Percentiles rank a stretch among this genome's conserved stretches.
Conservation (phyloP, 768 basidiomycete species). For the Daedaleopsis sinensis region DNA sequence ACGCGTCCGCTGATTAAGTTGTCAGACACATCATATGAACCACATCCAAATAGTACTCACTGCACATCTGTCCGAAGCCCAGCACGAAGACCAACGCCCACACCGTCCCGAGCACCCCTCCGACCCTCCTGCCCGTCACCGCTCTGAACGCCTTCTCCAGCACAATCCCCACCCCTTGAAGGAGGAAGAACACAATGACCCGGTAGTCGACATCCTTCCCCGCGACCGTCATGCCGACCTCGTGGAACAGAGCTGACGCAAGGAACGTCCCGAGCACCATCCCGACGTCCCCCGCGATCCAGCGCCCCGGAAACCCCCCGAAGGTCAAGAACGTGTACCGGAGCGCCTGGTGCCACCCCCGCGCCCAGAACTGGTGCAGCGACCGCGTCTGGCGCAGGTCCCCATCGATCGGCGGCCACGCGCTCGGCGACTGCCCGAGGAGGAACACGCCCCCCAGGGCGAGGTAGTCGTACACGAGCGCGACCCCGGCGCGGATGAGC, state of each 20-base stretch:
- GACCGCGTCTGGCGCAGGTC: slow-evolving; percentile 69
- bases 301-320: slow-evolving; percentile 64
- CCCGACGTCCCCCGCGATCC: slow-evolving; percentile 59
- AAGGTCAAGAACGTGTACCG: slow-evolving; percentile 71
- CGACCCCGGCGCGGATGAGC: slow-evolving; percentile 65
- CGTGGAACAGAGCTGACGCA: slow-evolving; percentile 78
- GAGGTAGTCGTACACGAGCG: slow-evolving; percentile 61
- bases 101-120: slow-evolving; percentile 58
- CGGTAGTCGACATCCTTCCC: slow-evolving; percentile 59
- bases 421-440: slow-evolving; percentile 51
- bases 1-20: slow-evolving; percentile 58
- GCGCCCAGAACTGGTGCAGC: slow-evolving; percentile 72
- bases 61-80: slow-evolving; percentile 61
- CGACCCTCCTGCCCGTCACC: slow-evolving; percentile 59
- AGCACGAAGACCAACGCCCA: slow-evolving; percentile 76
- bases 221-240: slow-evolving; percentile 65
- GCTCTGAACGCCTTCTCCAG: slow-evolving; percentile 64
- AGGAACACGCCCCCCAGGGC: slow-evolving; percentile 62
- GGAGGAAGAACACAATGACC: slow-evolving; percentile 63
- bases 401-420: slow-evolving; percentile 77
- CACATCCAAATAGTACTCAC: slow-evolving; percentile 46
- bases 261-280: slow-evolving; percentile 74
- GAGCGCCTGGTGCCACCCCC: slow-evolving; percentile 78
- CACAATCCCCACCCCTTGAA: slow-evolving; percentile 67
- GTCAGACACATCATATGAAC: slow-evolving; percentile 3